Conservation (phyloP, 176 grass and related monocot genomes). For the Phragmites australis region DNA sequence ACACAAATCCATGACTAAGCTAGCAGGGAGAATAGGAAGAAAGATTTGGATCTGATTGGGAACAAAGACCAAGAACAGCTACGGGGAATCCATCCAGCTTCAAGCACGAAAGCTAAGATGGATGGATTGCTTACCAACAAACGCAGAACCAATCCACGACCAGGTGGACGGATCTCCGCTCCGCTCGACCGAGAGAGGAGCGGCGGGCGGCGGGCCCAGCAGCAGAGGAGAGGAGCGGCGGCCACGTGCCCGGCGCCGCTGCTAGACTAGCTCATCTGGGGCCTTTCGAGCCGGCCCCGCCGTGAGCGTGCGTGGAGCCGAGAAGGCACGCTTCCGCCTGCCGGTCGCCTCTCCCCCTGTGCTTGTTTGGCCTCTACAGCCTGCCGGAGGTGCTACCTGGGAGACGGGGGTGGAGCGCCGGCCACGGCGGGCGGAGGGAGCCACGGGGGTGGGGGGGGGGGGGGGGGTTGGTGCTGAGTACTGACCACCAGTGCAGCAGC, state of each 20-base stretch:
- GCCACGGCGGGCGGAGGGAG: neutral
- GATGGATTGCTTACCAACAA: neutral
- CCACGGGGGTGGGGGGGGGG: neutral
- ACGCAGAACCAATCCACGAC: neutral
- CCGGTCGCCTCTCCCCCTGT: neutral
- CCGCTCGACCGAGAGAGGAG: neutral
- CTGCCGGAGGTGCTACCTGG: neutral
- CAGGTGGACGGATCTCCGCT: neutral
- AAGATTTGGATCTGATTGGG: neutral
- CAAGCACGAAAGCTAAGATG: too few relatives aligned
- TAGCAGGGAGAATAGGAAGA: neutral
- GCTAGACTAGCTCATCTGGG: neutral
- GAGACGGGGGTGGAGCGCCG: neutral
- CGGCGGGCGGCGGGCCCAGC: neutral
- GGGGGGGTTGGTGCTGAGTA: neutral
- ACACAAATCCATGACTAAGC: neutral
- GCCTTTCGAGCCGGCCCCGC: neutral
- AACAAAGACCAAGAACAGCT: neutral
- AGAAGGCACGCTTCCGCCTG: neutral
- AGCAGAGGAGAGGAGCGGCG: neutral
- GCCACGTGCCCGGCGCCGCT: neutral
- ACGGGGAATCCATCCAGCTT: neutral
- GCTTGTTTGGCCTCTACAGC: neutral
- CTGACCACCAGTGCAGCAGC: conserved; percentile 5
- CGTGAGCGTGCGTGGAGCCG: neutral